Base-by-base conservation (phyloP, 1,284 basidiomycete species). In the Rugosomyces carneus region DNA sequence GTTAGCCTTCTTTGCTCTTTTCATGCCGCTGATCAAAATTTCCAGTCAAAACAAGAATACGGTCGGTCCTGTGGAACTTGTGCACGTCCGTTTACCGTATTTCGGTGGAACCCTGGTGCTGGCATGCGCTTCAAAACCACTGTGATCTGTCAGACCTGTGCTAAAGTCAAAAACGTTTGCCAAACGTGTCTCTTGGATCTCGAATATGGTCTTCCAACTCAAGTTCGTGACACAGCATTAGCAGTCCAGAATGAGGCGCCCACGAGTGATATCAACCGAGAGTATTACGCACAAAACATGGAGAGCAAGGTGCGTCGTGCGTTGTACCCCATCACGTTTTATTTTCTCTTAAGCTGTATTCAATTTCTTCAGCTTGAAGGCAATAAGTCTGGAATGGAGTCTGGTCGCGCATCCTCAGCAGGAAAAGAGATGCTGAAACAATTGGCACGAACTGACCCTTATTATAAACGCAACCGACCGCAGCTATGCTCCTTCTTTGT, bases 161-260 rank as follows among this genome's bases (percentile, higher is more conserved):
- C 95, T 31, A 99, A 97, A 73, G 87, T 97, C 58, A 97, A 98
- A 76, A 97, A 99, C 60, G 90, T 96, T 35, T 99, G 96, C 70
- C 96, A 99, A 70, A 98, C 94, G 0, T 99, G 96, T 65, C 73
- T 99, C 21, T 74, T 99, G 27, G 96, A 99, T 63, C 77, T 95
- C 49, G 93, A 98, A 66, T 99, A 93, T 58, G 92, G 92, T 13
- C 70, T 99, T 37, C 96, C 96, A 1, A 94, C 93, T 0, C 96
- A 99, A 74, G 94, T 99, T 11, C 76, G 96, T 49, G 96, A 99
- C 65, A 95, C 94, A 0, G 96, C 96, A 5, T 68, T 99, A 37
- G 92, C 87, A 8, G 61, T 92, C 35, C 80, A 91, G 65, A 88
- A 81, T 59, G 84, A 90, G 55, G 94, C 93, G 1, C 96, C 95